Evolutionary conservation across 768 basidiomycete genomes (phyloP).

Genomic region (Gautieria morchelliformis): DNA sequence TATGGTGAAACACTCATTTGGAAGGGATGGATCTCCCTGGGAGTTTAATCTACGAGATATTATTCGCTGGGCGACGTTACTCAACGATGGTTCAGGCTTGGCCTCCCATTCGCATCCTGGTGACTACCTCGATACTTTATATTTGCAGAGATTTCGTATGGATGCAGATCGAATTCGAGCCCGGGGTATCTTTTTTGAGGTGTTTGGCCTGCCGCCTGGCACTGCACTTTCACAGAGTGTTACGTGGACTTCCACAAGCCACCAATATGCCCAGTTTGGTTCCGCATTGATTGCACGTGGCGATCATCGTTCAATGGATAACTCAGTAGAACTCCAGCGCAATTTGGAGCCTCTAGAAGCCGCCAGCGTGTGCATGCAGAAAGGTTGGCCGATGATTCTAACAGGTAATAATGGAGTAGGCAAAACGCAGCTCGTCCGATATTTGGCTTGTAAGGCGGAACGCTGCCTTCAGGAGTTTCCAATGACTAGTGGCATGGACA

Average conservation of each 20-base stretch:
- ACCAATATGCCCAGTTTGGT: slow-evolving; percentile 1
- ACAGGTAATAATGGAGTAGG: slow-evolving; percentile 67
- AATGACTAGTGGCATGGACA: slow-evolving; percentile 82
- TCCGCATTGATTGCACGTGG: neutral
- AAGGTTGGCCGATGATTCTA: slow-evolving; percentile 85
- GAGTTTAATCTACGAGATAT: slow-evolving; percentile 97
- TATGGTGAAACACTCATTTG: slow-evolving; percentile 56
- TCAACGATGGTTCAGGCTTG: slow-evolving; percentile 16
- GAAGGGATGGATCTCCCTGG: slow-evolving; percentile 81
- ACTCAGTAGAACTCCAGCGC: slow-evolving; percentile 31
- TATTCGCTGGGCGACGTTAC: slow-evolving; percentile 69
- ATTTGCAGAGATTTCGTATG: slow-evolving; percentile 80
- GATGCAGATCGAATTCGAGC: slow-evolving; percentile 45
- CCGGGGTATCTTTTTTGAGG: slow-evolving; percentile 8
- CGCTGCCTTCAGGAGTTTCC: slow-evolving; percentile 59
- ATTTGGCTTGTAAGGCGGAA: slow-evolving; percentile 64
- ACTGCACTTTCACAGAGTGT: neutral
- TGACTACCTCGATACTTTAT: slow-evolving; percentile 60
- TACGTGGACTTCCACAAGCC: slow-evolving; percentile 25
- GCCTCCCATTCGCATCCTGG: slow-evolving; percentile 36
- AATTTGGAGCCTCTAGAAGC: slow-evolving; percentile 66
- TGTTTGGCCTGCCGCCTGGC: slow-evolving; percentile 25
- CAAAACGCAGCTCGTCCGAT: slow-evolving; percentile 67
- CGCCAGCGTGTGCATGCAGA: slow-evolving; percentile 57
- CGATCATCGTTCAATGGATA: neutral